Percentiles rank a stretch among this genome's conserved stretches.
Evolutionary conservation across 179 eudicot species (phyloP).

Genomic region (Kewa caespitosa): DNA sequence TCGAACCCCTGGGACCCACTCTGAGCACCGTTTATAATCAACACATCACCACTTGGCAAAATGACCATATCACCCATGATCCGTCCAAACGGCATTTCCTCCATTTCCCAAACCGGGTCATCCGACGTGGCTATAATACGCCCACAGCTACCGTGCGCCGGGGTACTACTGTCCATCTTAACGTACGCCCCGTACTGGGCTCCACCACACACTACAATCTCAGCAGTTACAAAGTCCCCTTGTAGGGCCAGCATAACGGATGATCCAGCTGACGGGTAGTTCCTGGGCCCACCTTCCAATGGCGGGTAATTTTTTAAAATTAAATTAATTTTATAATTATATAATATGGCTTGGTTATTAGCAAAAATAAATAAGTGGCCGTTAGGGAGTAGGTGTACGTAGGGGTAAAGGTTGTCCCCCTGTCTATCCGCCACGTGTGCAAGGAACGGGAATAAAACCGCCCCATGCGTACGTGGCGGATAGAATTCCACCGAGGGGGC

Average conservation of each 20-base stretch:
- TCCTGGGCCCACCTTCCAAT: conserved; percentile 76
- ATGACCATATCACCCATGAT: conserved; percentile 95
- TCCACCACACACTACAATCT: conserved; percentile 80
- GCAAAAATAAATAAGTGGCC: conserved; percentile 73
- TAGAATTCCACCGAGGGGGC: conserved; percentile 55
- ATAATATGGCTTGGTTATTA: conserved; percentile 57
- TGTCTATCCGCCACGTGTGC: conserved; percentile 58
- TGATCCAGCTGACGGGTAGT: conserved; percentile 88
- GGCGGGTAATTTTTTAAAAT: conserved; percentile 45
- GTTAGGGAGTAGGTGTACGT: conserved; percentile 68
- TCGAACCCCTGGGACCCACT: conserved; percentile 84
- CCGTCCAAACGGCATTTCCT: conserved; percentile 75
- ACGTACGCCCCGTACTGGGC: conserved; percentile 71
- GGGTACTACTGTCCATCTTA: conserved; percentile 36
- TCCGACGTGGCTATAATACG: conserved; percentile 56
- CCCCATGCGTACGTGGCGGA: conserved; percentile 44
- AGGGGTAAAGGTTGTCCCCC: conserved; percentile 80
- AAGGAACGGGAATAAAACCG: conserved; percentile 55
- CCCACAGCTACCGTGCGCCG: conserved; percentile 73
- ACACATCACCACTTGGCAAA: conserved; percentile 72
- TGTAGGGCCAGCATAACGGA: conserved; percentile 73
- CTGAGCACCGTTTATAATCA: conserved; percentile 87
- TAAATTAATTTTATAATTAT: conserved; percentile 41
- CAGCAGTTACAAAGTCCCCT: conserved; percentile 60
- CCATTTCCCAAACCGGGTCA: conserved; percentile 75